Percentiles rank a stretch among this genome's conserved stretches.
Evolutionary conservation across 176 grass and related monocot species (phyloP).

Genomic region (Tuctoria greenei): DNA sequence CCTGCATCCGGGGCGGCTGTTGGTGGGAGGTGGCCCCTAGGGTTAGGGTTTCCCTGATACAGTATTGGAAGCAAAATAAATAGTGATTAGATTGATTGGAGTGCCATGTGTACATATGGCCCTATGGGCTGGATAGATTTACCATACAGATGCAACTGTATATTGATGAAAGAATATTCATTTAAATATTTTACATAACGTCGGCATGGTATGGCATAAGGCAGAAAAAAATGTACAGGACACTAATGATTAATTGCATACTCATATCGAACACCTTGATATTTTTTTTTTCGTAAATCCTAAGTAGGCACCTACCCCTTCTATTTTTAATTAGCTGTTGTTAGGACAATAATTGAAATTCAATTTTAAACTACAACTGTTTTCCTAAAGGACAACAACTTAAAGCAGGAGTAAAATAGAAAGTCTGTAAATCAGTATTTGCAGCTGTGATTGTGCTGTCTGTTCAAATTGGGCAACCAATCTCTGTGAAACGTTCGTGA

Average conservation of each 20-base stretch:
- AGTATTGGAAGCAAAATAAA: too few relatives aligned
- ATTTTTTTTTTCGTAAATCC: slow-evolving; percentile 8
- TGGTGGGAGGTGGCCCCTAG: too few relatives aligned
- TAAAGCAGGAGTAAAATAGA: background rate
- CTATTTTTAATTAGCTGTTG: background rate
- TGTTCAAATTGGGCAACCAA: background rate
- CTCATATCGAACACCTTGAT: slow-evolving; percentile 4
- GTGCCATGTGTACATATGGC: too few relatives aligned
- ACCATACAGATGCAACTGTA: background rate
- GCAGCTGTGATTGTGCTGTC: background rate
- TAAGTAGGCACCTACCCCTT: background rate
- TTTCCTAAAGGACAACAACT: too few relatives aligned
- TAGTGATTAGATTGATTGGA: too few relatives aligned
- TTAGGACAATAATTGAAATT: too few relatives aligned
- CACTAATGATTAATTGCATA: background rate
- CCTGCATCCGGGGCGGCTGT: too few relatives aligned
- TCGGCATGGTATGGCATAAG: background rate
- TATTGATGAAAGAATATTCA: background rate
- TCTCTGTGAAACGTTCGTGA: background rate
- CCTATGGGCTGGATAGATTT: too few relatives aligned
- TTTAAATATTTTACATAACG: background rate
- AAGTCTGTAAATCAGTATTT: background rate
- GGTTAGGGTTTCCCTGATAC: too few relatives aligned
- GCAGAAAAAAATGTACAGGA: background rate
- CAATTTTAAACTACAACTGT: too few relatives aligned